These are phyloP conservation scores for Gracilaria gracilis DNA, from an alignment of 23 red algal species.

Conservation along the genomic window DNA sequence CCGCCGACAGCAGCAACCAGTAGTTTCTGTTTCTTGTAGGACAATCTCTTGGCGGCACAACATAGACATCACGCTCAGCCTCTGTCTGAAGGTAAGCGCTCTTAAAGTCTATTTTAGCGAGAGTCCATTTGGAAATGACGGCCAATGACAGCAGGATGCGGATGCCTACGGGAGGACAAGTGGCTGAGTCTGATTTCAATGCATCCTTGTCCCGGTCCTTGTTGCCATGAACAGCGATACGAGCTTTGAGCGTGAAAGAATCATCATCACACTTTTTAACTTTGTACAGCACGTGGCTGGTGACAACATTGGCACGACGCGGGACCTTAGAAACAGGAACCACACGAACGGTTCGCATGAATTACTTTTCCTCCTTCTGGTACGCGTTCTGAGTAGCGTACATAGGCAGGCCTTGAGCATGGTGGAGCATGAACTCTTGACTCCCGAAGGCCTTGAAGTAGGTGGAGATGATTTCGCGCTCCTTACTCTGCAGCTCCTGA, in stretches of 20 bases:
- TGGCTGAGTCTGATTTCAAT: conserved; percentile 5
- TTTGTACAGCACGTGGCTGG: conserved; percentile 41
- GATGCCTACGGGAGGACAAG: conserved; percentile 26
- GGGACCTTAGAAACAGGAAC: neutral
- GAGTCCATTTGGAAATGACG: conserved; percentile 8
- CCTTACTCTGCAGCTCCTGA: conserved; percentile 32
- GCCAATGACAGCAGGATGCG: conserved; percentile 37
- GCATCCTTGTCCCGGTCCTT: conserved; percentile 26
- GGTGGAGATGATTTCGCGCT: neutral
- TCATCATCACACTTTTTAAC: conserved; percentile 27
- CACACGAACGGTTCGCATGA: neutral
- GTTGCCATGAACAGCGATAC: conserved; percentile 24
- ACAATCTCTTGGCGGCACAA: conserved; percentile 50
- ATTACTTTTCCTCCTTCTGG: conserved; percentile 8
- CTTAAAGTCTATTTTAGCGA: conserved; percentile 54
- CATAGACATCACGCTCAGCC: conserved; percentile 36
- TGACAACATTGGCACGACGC: conserved; percentile 3
- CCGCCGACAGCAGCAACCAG: conserved; percentile 48
- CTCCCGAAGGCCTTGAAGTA: conserved; percentile 11
- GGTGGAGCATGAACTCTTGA: conserved; percentile 29
- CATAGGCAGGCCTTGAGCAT: conserved; percentile 9
- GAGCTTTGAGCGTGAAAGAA: conserved; percentile 4
- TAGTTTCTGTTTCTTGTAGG: neutral
- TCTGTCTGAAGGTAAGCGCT: conserved; percentile 44
- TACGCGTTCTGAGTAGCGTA: conserved; percentile 25